Percentiles rank a stretch among this genome's conserved stretches.
Evolutionary conservation across 1,284 basidiomycete species (phyloP).

Genomic region (Trametes pubescens): DNA sequence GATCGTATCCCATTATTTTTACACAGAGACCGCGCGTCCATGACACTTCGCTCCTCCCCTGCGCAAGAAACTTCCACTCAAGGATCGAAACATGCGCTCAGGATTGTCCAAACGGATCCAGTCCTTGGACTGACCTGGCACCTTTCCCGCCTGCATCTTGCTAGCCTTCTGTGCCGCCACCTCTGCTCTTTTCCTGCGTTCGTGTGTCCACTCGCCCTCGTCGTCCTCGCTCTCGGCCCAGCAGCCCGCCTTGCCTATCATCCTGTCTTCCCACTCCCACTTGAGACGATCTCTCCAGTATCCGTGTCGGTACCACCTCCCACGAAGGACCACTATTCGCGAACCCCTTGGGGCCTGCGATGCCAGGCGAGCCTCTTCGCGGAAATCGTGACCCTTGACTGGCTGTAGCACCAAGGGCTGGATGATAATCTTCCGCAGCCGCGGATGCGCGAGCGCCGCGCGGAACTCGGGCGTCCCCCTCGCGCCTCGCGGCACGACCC

Average conservation of each 20-base stretch:
- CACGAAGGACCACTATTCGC: slow-evolving; percentile 21
- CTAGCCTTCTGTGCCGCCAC: slow-evolving; percentile 12
- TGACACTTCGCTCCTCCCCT: neutral
- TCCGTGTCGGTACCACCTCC: slow-evolving; percentile 19
- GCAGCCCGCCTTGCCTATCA: slow-evolving; percentile 19
- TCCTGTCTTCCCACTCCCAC: slow-evolving; percentile 29
- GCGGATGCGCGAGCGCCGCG: slow-evolving; percentile 9
- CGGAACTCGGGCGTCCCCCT: neutral
- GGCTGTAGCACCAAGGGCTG: slow-evolving; percentile 23
- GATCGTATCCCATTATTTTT: neutral
- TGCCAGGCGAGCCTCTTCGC: neutral
- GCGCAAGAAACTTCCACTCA: slow-evolving; percentile 2
- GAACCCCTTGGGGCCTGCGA: slow-evolving; percentile 5
- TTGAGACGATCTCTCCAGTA: slow-evolving; percentile 26
- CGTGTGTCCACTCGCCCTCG: slow-evolving; percentile 28
- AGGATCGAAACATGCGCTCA: neutral
- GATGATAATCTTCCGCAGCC: slow-evolving; percentile 21
- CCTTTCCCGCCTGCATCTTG: neutral
- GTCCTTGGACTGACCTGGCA: neutral
- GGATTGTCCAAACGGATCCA: slow-evolving; percentile 18
- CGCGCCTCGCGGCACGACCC: slow-evolving; percentile 5
- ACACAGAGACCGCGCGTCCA: slow-evolving; percentile 2
- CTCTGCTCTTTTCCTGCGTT: slow-evolving; percentile 23
- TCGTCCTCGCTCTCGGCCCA: slow-evolving; percentile 26
- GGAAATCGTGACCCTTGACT: slow-evolving; percentile 19